Evolutionary conservation across 2,329 filamentous ascomycete genomes (phyloP), one percentile per base, ranked within the genome.

Genomic region (Colletotrichum noveboracense): DNA sequence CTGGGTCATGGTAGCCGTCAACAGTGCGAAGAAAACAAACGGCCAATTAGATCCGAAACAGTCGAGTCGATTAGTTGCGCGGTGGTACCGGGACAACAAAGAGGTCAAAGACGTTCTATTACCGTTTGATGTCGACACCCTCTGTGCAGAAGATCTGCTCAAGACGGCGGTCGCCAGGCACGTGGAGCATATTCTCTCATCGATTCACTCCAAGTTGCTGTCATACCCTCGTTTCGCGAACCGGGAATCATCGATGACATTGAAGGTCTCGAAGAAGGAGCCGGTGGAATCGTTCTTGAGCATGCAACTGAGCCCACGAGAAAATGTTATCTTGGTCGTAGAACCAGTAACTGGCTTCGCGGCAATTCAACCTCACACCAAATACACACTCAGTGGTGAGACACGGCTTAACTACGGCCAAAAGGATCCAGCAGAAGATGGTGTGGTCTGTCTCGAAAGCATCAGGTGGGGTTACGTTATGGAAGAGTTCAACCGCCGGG

Each of bases 1-100:
- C 82, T 99, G 97, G 96, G 88, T 99, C 64, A 93, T 98, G 78
- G 88, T 99, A 66, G 96, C 96, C 12, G 91, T 98, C 43, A 90
- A 92, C 75, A 96, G 93, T 81, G 93, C 93, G 36, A 88, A 86
- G 70, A 89, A 87, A 73, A 82, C 83, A 56, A 84, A 85, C 12
- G 83, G 80, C 14, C 80, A 83, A 14, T 77, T 83, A 2, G 85
- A 88, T 66, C 81, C 85, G 6, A 88, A 86, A 74, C 79, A 85
- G 3, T 86, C 89, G 1, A 94, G 92, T 78, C 85, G 84, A 64
- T 82, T 97, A 61, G 89, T 87, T 4, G 85, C 93, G 52, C 93
- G 95, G 78, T 99, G 97, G 96, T 96, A 97, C 83, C 92, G 95
- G 73, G 93, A 96, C 80, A 93, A 93, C 77, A 93, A 94, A 79